Base-by-base conservation (phyloP, 257 asterid species). In the Verbena officinalis region DNA sequence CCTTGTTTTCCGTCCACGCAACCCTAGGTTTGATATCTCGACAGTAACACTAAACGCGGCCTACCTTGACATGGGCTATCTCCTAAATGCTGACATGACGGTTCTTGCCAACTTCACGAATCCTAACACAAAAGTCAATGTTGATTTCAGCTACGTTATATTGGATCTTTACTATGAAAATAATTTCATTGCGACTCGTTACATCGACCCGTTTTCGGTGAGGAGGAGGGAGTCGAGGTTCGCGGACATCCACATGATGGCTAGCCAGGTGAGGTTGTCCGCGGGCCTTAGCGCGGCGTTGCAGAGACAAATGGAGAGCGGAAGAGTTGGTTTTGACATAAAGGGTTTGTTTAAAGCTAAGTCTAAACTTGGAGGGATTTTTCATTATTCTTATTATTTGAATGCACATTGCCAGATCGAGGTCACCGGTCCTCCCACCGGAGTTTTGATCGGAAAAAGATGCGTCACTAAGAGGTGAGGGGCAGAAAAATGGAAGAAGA, bases 51-150 rank as follows among this genome's bases (percentile, higher is more conserved):
- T 93, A 60, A 93, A 93, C n/a, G 95, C 92, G 5, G 99, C 96
- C 48, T 93, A 93, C 73, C 92, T 93, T 12, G 99, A 90, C 88
- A 83, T 83, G 95, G 96, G 96, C 0, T 78, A 83, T 12, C 80
- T 92, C 20, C 93, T 93, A 46, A 90, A 93, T 7, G 95, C 90
- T 0, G 99, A 93, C 62, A 36, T 90, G 59, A 86, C 89, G 10
- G 10, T 93, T 22, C 88, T 93, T 0, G 90, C 84, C 30, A 93
- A 93, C 86, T 93, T 93, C 86, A 84, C 86, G 56, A 93, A 93
- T 15, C 96, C 97, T 15, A 93, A 90, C 84, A 86, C 76, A 46
- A 93, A 90, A 61, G 88, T 86, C 62, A 75, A 72, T 7, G 84
- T 90, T 44, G 97, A 90, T 40, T 93, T 87, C 79, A 81, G 70